These are phyloP conservation scores for Leishmania turanica DNA, from an alignment of 208 protist species.

Conservation along the genomic window DNA sequence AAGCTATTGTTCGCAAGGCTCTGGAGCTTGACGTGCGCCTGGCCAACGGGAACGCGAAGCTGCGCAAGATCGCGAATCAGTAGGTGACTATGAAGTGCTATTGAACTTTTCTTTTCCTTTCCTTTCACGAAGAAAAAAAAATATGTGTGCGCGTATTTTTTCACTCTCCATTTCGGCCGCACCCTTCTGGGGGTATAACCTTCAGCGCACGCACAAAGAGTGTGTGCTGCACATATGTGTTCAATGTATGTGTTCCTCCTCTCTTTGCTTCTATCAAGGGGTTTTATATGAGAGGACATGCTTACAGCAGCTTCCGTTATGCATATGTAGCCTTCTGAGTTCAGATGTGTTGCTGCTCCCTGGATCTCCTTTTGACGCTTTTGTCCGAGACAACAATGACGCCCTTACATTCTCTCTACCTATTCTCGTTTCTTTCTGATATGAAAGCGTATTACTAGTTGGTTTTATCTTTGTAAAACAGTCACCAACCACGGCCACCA, in stretches of 20 bases:
- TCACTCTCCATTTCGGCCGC: background rate
- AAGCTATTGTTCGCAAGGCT: slow-evolving; percentile 97
- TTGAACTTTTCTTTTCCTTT: slow-evolving; percentile 4
- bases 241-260: no score
- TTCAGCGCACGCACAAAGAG: background rate
- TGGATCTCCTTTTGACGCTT: background rate
- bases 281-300: background rate
- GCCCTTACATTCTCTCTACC: background rate
- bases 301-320: background rate
- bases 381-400: background rate
- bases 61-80: slow-evolving; percentile 85
- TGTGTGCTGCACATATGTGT: background rate
- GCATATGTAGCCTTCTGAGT: background rate
- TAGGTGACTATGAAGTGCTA: slow-evolving; percentile 23
- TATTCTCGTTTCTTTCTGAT: background rate
- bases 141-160: background rate
- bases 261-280: no score
- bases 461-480: background rate
- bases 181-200: background rate
- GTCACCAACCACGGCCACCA: no score
- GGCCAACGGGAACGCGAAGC: slow-evolving; percentile 95
- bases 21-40: slow-evolving; percentile 98
- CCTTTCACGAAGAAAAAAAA: slow-evolving; percentile 10
- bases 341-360: background rate
- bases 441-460: background rate